Base-by-base conservation (phyloP, 2,329 filamentous ascomycete genomes). In the Epichloe typhina region DNA sequence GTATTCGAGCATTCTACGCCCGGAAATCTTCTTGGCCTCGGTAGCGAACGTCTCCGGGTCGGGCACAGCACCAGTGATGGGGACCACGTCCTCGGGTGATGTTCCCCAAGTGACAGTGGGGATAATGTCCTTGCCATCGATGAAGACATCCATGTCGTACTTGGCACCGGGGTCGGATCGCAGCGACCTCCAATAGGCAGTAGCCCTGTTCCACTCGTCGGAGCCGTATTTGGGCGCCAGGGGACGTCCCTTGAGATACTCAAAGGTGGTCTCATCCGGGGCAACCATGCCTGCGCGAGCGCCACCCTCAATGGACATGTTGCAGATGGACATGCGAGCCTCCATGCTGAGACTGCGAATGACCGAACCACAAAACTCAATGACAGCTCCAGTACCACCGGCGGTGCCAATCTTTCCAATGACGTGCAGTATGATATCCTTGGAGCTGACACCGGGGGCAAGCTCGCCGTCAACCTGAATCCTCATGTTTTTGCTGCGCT, bases 271-370 rank as follows among this genome's bases (percentile, higher is more conserved):
- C 64, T 96, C 84, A 63, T 98, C 93, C 5, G 93, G 93, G 9
- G 93, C 93, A 53, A 98, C 84, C 89, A 98, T 95, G 58, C 93
- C 93, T 54, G 91, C 91, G 71, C 93, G 80, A 46, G 93, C 93
- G 69, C 93, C 93, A 59, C 78, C 93, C 74, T 98, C 93, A 59
- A 97, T 96, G 13, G 90, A 89, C 93, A 97, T 97, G 74, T 98
- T 98, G 75, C 93, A 97, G 66, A 98, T 95, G 56, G 90, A 96
- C 93, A 98, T 97, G 59, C 93, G 83, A 42, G 91, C 93, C 70
- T 97, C 93, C 80, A 98, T 95, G 69, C 88, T 95, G 60, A 97
- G 75, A 54, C 71, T 72, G 59, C 88, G 83, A 65, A 98, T 96
- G 54, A 93, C 88, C 48, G 90, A 95, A 53, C 93, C 93, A 64